phyloP scores from a whole-genome alignment of 2,329 filamentous ascomycete genomes.

The Magnaporthiopsis rhizophila region DNA sequence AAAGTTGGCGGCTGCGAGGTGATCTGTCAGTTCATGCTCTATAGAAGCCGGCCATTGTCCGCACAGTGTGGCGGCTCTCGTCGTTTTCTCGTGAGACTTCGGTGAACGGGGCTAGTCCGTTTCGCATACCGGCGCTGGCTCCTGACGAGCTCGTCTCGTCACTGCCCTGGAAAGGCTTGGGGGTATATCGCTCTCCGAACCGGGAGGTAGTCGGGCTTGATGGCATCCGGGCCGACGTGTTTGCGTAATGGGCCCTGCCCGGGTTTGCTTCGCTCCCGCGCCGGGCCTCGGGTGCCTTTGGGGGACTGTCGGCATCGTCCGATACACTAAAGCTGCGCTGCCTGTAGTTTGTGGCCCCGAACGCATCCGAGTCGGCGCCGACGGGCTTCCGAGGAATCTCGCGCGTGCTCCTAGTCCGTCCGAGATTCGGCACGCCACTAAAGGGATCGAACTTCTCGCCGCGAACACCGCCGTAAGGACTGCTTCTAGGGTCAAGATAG shows the following conservation, averaged over 20 bases:
- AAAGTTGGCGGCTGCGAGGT: neutral
- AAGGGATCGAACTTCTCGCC: constrained; percentile 52
- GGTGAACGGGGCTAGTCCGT: neutral
- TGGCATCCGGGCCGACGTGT: neutral
- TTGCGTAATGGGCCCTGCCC: neutral
- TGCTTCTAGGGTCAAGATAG: constrained; percentile 41
- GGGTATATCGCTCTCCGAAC: constrained; percentile 6
- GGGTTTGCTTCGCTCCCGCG: constrained; percentile 6
- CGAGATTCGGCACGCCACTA: constrained; percentile 34
- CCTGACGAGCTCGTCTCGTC: neutral
- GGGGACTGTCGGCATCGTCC: constrained; percentile 20
- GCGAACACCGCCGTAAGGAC: constrained; percentile 46
- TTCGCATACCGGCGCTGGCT: neutral
- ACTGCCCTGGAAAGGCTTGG: neutral
- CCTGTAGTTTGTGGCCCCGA: constrained; percentile 15
- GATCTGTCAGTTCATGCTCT: neutral
- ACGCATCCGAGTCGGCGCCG: constrained; percentile 10
- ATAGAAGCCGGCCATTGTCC: neutral
- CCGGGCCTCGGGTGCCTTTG: constrained; percentile 10
- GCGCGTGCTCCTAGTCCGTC: constrained; percentile 38
- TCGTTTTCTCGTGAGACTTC: neutral
- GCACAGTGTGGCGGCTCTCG: neutral
- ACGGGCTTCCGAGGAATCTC: constrained; percentile 22
- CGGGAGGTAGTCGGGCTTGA: constrained; percentile 4
- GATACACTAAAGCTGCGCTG: constrained; percentile 25